Base-by-base conservation (phyloP, 1,284 basidiomycete genomes). In the Pyrrhoderma noxium region DNA sequence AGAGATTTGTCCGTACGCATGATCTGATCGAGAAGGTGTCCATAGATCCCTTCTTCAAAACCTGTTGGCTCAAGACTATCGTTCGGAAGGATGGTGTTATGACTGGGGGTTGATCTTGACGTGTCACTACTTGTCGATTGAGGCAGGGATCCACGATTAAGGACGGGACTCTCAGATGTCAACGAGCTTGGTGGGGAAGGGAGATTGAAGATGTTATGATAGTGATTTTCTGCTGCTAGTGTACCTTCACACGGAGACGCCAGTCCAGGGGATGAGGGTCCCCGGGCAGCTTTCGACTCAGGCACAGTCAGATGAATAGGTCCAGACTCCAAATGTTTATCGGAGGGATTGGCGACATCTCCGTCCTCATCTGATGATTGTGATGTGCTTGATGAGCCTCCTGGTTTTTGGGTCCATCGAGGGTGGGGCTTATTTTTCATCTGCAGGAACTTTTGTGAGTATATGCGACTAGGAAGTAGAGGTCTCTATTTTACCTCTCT, bases 391-490 rank as follows among this genome's bases (percentile, higher is more conserved):
- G 47, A 61, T 60, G 38, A 14, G 68, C 59, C 57, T 5, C 23
- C 16, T 2, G 47, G n/a, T 27, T 51, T 51, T 40, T 75, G 74
- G 9, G 67, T 67, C 80, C 81, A 83, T 25, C 79, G 75, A 21
- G 83, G 82, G 60, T 83, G 79, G 8, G 83, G 82, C 60, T 85
- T 85, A 56, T 85, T 81, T 66, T 85, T 85, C 52, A 85, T 62
- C 65, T 70, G 49, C 16, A n/a, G 21, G 1, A 50, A 37, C 23
- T 46, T 19, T 74, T 77, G 47, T 34, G 2, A 22, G 52, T 35
- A 22, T 34, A 47, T 41, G 42, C 60, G 38, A 56, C 43, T 40
- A 53, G 25, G 21, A 0, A 47, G 21, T 41, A 11, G 31, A 27
- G 44, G 34, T 14, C 14, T 45, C 34, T 16, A 47, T 60, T 63